Conservation (phyloP, 768 basidiomycete genomes). For the Xerocomus spinulosus region DNA sequence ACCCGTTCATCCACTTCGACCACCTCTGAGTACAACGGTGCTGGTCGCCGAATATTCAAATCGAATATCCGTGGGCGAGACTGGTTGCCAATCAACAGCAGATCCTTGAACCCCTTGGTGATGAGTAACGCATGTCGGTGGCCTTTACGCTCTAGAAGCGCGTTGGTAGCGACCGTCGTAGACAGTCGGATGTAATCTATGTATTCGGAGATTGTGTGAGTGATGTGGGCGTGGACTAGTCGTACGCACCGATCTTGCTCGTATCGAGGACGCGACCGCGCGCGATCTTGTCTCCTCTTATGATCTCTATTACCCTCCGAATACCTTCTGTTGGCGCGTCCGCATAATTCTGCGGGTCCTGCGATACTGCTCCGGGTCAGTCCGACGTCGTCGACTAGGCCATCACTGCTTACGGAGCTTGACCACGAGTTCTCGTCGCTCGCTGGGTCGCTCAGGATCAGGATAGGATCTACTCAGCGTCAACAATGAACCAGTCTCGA, state of each 20-base stretch:
- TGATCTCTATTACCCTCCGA: constrained; percentile 74
- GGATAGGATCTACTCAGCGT: constrained; percentile 56
- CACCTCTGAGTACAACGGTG: constrained; percentile 68
- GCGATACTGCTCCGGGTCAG: constrained; percentile 61
- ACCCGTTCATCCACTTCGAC: constrained; percentile 83
- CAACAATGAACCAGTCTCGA: neutral
- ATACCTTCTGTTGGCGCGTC: constrained; percentile 97
- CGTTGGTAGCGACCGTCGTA: constrained; percentile 95
- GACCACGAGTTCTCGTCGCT: constrained; percentile 78
- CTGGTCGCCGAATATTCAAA: constrained; percentile 76
- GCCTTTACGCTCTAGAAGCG: constrained; percentile 91
- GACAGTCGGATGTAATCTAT: constrained; percentile 87
- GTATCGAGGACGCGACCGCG: constrained; percentile 66
- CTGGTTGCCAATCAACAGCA: constrained; percentile 91
- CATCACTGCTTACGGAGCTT: constrained; percentile 63
- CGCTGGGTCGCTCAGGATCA: constrained; percentile 54
- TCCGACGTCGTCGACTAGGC: neutral
- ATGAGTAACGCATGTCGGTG: constrained; percentile 88
- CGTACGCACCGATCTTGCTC: constrained; percentile 65
- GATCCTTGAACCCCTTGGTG: constrained; percentile 87
- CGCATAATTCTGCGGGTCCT: constrained; percentile 80
- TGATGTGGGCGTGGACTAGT: neutral
- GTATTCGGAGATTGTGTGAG: neutral
- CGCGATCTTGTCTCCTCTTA: constrained; percentile 63
- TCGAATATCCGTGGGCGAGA: constrained; percentile 94